Evolutionary conservation across 371 early-diverging fungal genomes (phyloP).

Genomic region (Smittium mucronatum): DNA sequence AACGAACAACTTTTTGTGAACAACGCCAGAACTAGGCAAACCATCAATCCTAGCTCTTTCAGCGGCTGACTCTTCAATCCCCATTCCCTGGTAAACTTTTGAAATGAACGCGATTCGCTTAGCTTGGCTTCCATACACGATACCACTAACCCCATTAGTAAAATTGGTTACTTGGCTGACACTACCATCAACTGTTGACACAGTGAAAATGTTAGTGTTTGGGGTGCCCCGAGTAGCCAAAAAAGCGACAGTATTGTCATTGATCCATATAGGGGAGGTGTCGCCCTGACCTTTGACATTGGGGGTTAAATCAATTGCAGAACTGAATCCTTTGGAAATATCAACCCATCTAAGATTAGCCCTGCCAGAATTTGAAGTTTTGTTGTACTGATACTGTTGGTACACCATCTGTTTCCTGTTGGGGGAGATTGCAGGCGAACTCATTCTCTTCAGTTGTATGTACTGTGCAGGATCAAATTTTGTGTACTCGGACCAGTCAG

Average conservation of each 20-base stretch:
- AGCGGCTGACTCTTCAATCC: neutral
- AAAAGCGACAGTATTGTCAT: neutral
- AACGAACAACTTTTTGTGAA: conserved; percentile 26
- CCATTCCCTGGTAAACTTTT: neutral
- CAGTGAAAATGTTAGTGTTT: neutral
- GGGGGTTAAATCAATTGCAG: too few species aligned
- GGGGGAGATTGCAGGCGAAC: too few species aligned
- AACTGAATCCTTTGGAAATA: too few species aligned
- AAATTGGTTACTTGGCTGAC: neutral
- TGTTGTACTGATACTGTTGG: too few species aligned
- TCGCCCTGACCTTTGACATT: too few species aligned
- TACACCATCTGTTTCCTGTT: too few species aligned
- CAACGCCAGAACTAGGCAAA: neutral
- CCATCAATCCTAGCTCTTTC: neutral
- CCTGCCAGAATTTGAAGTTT: too few species aligned
- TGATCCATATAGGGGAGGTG: neutral
- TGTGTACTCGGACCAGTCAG: too few species aligned
- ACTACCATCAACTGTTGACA: neutral
- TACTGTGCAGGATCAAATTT: too few species aligned
- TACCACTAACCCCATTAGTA: neutral
- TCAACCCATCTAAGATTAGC: too few species aligned
- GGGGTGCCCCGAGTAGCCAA: neutral
- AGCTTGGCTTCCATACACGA: neutral
- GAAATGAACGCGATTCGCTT: neutral
- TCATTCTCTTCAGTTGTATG: too few species aligned